phyloP scores from a whole-genome alignment of 441 rosid species.

The Arabidopsis hybrid region DNA sequence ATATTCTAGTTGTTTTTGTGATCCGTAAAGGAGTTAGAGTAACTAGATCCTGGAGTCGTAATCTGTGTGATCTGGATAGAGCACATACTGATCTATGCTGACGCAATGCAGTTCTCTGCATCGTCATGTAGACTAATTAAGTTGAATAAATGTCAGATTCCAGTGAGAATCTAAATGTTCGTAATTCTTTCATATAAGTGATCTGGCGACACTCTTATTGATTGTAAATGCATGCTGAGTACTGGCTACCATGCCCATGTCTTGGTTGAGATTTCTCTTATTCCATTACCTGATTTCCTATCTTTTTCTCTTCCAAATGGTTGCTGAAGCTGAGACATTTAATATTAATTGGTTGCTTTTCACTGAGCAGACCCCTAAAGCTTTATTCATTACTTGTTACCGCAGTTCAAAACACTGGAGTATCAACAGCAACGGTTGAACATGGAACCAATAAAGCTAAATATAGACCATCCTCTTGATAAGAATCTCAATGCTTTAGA shows the following conservation, averaged over 20 bases:
- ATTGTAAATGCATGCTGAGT: not conserved
- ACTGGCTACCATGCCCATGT: constrained; percentile 7
- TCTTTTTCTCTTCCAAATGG: not conserved
- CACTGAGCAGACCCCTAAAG: constrained; percentile 16
- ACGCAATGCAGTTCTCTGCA: not conserved
- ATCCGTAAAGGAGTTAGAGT: not conserved
- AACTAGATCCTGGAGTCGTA: not conserved
- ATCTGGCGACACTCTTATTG: not conserved
- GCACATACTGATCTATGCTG: not conserved
- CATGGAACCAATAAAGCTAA: constrained; percentile 75
- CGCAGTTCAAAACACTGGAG: constrained; percentile 79
- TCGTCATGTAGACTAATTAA: not conserved
- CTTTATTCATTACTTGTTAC: constrained; percentile 1
- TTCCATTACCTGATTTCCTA: not conserved
- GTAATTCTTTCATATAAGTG: constrained; percentile 3
- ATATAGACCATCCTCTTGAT: constrained; percentile 50
- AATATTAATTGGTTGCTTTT: not conserved
- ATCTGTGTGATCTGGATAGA: not conserved
- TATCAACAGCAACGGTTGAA: constrained; percentile 68
- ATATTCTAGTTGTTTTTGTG: not conserved
- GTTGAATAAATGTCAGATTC: not conserved
- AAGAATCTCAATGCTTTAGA: constrained; percentile 62
- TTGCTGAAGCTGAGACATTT: constrained; percentile 18
- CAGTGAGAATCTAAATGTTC: not conserved
- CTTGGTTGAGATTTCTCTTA: not conserved